A percentile compares a stretch with the other conserved stretches of the same genome.
Evolutionary conservation across 1,284 basidiomycete genomes (phyloP).

Genomic region (Cutaneotrichosporon sp.): DNA sequence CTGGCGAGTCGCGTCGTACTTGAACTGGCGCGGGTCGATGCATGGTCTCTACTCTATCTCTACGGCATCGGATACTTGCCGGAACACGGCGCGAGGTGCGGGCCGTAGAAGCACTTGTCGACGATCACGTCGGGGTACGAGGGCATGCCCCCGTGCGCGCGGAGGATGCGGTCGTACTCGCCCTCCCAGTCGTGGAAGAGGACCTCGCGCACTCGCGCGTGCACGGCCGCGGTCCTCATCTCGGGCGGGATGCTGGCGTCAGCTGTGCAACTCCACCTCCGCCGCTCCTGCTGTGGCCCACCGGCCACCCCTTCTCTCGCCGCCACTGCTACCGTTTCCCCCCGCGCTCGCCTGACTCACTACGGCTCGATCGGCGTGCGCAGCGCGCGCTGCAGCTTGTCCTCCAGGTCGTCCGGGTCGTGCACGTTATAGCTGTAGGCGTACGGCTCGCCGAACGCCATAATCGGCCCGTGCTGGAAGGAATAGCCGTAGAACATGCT

Average conservation of each 20-base stretch:
- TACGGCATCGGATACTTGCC: too few species aligned
- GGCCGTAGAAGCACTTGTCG: not conserved
- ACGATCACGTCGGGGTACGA: not conserved
- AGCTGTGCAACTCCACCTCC: not conserved
- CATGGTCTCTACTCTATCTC: too few species aligned
- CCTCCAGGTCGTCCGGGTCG: conserved; percentile 32
- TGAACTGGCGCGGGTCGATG: too few species aligned
- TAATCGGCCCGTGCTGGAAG: conserved; percentile 46
- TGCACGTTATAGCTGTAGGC: conserved; percentile 42
- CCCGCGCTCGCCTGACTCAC: not conserved
- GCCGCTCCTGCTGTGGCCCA: too few species aligned
- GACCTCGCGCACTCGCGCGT: conserved; percentile 23
- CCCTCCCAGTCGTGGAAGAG: conserved; percentile 34
- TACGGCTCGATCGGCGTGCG: conserved; percentile 31
- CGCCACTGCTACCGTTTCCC: too few species aligned
- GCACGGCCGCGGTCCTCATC: conserved; percentile 30
- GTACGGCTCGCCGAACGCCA: conserved; percentile 43
- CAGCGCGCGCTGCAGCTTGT: conserved; percentile 31
- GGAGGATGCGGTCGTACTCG: conserved; percentile 23
- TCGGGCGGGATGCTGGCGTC: conserved; percentile 29
- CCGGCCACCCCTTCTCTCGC: too few species aligned
- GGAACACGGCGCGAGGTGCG: too few species aligned
- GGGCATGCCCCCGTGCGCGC: conserved; percentile 30
- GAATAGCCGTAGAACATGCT: not conserved
- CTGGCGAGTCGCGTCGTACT: too few species aligned